Evolutionary conservation across 805 yeast genomes (phyloP), one percentile per base, ranked within the genome.

Genomic region (Kazachstania psychrophila): DNA sequence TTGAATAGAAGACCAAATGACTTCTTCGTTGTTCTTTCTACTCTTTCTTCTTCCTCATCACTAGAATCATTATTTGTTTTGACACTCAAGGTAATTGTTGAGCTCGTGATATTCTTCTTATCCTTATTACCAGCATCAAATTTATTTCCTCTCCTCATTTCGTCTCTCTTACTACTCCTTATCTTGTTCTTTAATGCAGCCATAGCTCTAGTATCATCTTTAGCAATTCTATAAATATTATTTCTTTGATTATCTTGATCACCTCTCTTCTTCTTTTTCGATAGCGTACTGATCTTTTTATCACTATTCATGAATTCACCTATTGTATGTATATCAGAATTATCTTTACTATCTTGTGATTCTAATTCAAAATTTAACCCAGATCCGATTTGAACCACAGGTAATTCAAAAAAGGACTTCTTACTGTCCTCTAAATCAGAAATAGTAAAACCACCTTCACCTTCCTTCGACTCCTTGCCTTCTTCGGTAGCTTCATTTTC

Each of bases 141-240:
- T n/a, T n/a, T n/a, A n/a, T n/a, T n/a, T n/a, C n/a, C n/a, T 5
- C 38, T 38, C 28, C 41, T 40, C n/a, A 49, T 27, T n/a, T 33
- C 36, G 10, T 45, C 45, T 36, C 50, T 39, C 13, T 46, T 40
- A 2, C 45, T 45, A 19, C 49, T 45, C 28, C 57, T 47, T 50
- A 60, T 51, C 46, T 55, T 60, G 25, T 56, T 41, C 40, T 60
- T 60, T 27, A 60, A 44, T 1, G 63, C 59, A 10, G 52, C 42
- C 56, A 59, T 60, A 0, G 64, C 63, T 30, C 47, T 49, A 3
- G 62, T 55, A 37, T 60, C 64, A 35, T 52, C 55, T 31, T 56
- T 54, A 4, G 51, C 46, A 2, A 48, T 44, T 36, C 52, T 49
- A 36, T 56, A 52, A 10, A 54, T 47, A 29, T 38, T 45, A 31